Conservation (phyloP, 306 rosid genomes). For the Mimosa bimucronata region DNA sequence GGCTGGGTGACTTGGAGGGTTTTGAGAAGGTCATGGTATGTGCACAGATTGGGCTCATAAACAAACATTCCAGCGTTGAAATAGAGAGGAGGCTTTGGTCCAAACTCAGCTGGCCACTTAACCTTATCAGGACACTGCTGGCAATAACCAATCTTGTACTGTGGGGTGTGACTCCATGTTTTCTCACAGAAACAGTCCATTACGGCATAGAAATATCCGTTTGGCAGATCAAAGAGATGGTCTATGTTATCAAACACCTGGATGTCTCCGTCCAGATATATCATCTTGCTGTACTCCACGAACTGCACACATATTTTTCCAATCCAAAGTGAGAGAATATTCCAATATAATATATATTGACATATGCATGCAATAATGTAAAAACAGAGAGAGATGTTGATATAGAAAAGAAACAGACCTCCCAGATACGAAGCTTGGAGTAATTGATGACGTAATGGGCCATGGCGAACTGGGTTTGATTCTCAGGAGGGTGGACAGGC, state of each 20-base stretch:
- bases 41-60: conserved; percentile 54
- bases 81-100: conserved; percentile 73
- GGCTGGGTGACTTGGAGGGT: conserved; percentile 50
- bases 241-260: conserved; percentile 78
- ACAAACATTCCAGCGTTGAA: conserved; percentile 92
- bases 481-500: conserved; percentile 71
- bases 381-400: background rate
- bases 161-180: conserved; percentile 68
- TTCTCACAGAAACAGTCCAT: conserved; percentile 87
- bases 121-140: conserved; percentile 79
- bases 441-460: conserved; percentile 87
- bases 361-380: conserved; percentile 17
- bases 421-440: conserved; percentile 89
- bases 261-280: conserved; percentile 77
- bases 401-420: conserved; percentile 60
- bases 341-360: background rate
- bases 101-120: conserved; percentile 57
- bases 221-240: conserved; percentile 61
- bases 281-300: conserved; percentile 78
- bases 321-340: background rate
- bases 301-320: conserved; percentile 48
- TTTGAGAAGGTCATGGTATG: conserved; percentile 57
- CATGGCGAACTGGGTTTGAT: conserved; percentile 79
- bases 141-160: conserved; percentile 64
- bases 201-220: conserved; percentile 66